Conservation (phyloP, 1,284 basidiomycete genomes). For the Tausonia pullulans region DNA sequence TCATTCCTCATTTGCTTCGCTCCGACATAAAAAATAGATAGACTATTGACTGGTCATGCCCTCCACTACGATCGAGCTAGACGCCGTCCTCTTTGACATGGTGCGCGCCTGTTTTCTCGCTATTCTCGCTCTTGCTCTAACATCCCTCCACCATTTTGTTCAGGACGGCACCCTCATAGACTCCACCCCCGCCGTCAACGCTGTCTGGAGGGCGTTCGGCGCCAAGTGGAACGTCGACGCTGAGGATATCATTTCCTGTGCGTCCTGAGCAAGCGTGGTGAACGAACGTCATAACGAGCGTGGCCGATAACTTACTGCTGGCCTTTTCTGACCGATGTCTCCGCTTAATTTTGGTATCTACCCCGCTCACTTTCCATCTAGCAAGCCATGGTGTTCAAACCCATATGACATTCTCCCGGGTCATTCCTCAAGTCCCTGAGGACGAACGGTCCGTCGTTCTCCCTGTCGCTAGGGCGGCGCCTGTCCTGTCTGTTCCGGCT, state of each 20-base stretch:
- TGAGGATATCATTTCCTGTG: background rate
- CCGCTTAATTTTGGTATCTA: no score
- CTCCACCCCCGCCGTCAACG: constrained; percentile 33
- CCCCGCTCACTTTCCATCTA: background rate
- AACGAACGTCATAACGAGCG: no score
- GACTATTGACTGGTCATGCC: background rate
- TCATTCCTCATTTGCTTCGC: no score
- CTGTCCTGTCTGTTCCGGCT: background rate
- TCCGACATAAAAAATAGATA: no score
- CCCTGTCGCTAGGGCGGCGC: background rate
- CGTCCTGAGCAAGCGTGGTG: background rate
- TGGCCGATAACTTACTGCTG: background rate
- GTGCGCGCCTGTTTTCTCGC: background rate
- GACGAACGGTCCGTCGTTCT: background rate
- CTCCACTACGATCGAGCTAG: constrained; percentile 6
- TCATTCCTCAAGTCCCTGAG: constrained; percentile 12
- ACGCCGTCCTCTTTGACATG: constrained; percentile 16
- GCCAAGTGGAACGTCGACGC: constrained; percentile 29
- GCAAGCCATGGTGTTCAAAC: constrained; percentile 12
- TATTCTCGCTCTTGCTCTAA: background rate
- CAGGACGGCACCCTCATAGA: constrained; percentile 34
- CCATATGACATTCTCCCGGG: constrained; percentile 6
- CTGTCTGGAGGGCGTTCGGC: constrained; percentile 33
- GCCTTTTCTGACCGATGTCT: no score
- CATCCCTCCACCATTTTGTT: no score